phyloP scores from a whole-genome alignment of 306 rosid species.

The Trifolium fragiferum region DNA sequence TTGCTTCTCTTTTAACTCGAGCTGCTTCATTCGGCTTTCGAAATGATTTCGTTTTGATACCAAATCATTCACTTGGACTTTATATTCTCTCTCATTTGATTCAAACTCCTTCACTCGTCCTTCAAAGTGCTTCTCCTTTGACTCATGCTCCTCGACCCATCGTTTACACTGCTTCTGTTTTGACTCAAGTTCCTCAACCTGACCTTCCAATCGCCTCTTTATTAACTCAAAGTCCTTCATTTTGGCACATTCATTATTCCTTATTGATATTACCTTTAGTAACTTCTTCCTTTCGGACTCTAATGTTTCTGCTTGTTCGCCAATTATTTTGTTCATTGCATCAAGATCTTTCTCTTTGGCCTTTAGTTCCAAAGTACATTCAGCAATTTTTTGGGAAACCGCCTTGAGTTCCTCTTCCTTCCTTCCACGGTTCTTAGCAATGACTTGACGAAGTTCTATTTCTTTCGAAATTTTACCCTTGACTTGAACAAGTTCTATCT shows the following conservation, averaged over 20 bases:
- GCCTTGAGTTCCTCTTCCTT: conserved; percentile 28
- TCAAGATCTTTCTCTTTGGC: conserved; percentile 37
- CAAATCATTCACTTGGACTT: not conserved
- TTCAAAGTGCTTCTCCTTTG: conserved; percentile 28
- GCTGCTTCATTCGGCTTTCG: conserved; percentile 3
- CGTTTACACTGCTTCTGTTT: not conserved
- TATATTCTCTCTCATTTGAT: not conserved
- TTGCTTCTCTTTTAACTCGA: conserved; percentile 25
- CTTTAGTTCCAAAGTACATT: conserved; percentile 31
- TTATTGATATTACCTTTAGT: conserved; percentile 16
- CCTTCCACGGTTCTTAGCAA: not conserved
- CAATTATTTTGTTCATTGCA: conserved; percentile 13
- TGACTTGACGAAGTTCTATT: too few species aligned
- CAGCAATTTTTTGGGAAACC: conserved; percentile 10
- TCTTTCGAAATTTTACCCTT: too few species aligned
- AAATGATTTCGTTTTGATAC: not conserved
- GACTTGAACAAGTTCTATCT: too few species aligned
- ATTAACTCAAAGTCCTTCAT: conserved; percentile 33
- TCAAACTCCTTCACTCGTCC: not conserved
- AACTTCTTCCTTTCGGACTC: conserved; percentile 34
- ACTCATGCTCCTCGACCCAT: not conserved
- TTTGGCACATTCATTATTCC: not conserved
- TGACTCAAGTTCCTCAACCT: not conserved
- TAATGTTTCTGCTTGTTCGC: conserved; percentile 16
- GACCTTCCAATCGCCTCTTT: conserved; percentile 36